Evolutionary conservation across 2,329 filamentous ascomycete genomes (phyloP), one percentile per base, ranked within the genome.

Genomic region (Coleophoma eucalyptorum): DNA sequence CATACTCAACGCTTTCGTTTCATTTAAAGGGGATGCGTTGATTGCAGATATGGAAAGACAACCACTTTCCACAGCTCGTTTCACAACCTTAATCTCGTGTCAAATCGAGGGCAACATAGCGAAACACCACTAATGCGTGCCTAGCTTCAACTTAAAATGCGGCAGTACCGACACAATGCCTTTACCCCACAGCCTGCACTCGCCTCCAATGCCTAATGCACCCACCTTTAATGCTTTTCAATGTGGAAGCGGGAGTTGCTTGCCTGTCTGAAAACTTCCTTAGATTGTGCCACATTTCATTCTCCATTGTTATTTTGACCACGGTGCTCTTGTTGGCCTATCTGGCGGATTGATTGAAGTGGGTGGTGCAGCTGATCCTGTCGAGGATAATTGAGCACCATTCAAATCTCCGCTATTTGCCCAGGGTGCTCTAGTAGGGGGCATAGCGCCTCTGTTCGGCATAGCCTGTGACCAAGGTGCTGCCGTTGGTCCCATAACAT

Each of bases 261-360:
- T 26, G n/a, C n/a, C n/a, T n/a, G n/a, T n/a, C n/a, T n/a, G n/a
- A 6, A 26, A 7, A 26, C 26, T 26, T 26, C 3, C 26, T 26
- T 26, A 26, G 5, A 7, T 26, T 7, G 6, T 26, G 6, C 26
- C 26, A 7, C 10, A 26, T 26, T 26, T 5, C 10, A 5, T 26
- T 26, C 26, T 26, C 26, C 26, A 5, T 26, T 5, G 26, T 6
- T 26, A 26, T 26, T 26, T 5, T 26, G 65, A 65, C 69, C 69
- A 71, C 13, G 71, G 70, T 13, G 69, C 69, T 53, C 64, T 70
- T 3, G 68, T 72, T 21, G 57, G 57, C 2, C 53, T 52, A 52
- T 65, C 58, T 32, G 58, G 51, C 35, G 19, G 43, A 35, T 13
- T 6, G 16, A 21, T 13, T 15, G 44, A n/a, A 21, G 33, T 7